phyloP scores from a whole-genome alignment of 345 rosid genomes.

The Eucalyptus coolabah region DNA sequence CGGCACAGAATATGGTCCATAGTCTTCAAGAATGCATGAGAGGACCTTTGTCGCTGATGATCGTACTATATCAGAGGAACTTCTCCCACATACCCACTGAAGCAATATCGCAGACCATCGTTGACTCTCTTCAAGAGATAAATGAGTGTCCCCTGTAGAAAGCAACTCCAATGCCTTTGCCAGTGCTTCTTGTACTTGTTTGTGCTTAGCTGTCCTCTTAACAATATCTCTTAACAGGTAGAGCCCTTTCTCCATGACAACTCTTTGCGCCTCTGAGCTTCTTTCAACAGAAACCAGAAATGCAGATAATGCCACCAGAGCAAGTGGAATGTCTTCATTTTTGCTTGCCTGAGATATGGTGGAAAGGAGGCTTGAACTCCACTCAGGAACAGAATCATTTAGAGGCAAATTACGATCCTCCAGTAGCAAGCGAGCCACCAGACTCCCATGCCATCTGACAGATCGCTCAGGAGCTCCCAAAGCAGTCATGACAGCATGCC shows the following conservation, averaged over 20 bases:
- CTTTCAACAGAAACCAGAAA: slow-evolving; percentile 79
- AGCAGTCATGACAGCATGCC: slow-evolving; percentile 83
- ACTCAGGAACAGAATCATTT: slow-evolving; percentile 76
- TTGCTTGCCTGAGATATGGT: slow-evolving; percentile 69
- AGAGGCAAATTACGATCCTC: slow-evolving; percentile 79
- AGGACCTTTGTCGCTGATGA: slow-evolving; percentile 75
- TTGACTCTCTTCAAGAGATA: slow-evolving; percentile 87
- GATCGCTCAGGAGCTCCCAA: slow-evolving; percentile 95
- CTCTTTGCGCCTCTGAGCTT: slow-evolving; percentile 49
- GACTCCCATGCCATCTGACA: slow-evolving; percentile 98
- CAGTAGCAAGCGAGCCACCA: slow-evolving; percentile 77
- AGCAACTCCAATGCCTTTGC: slow-evolving; percentile 82
- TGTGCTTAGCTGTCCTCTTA: slow-evolving; percentile 55
- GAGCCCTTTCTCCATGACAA: slow-evolving; percentile 83
- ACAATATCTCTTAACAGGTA: slow-evolving; percentile 69
- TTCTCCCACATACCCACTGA: slow-evolving; percentile 66
- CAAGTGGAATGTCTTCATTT: slow-evolving; percentile 78
- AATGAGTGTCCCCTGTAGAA: slow-evolving; percentile 42
- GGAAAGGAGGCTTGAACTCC: slow-evolving; percentile 88
- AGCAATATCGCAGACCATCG: slow-evolving; percentile 86
- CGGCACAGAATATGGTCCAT: slow-evolving; percentile 64
- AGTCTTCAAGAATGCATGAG: slow-evolving; percentile 67
- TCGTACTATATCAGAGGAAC: slow-evolving; percentile 40
- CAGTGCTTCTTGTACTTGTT: slow-evolving; percentile 70
- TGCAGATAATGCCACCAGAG: slow-evolving; percentile 76